These are phyloP conservation scores for Tetrapisispora namnaoensis DNA, from an alignment of 805 yeast genomes.

Conservation along the genomic window DNA sequence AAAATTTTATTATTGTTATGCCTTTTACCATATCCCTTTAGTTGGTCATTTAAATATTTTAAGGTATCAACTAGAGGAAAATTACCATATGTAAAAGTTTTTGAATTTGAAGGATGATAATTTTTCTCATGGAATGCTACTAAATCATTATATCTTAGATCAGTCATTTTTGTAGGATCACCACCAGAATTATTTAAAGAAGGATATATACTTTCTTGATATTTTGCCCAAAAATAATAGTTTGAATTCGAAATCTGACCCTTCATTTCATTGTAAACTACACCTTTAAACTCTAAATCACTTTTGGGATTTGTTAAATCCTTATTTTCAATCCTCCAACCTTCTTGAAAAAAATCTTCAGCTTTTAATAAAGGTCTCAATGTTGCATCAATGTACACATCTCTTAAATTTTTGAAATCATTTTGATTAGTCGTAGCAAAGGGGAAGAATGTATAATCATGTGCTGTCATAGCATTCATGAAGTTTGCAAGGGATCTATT, in stretches of 20 bases:
- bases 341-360: conserved; percentile 88
- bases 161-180: conserved; percentile 74
- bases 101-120: conserved; percentile 87
- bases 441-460: conserved; percentile 91
- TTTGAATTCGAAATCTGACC: conserved; percentile 89
- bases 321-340: conserved; percentile 88
- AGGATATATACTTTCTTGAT: conserved; percentile 76
- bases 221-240: conserved; percentile 75
- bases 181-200: conserved; percentile 88
- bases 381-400: conserved; percentile 81
- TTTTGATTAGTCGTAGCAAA: conserved; percentile 84
- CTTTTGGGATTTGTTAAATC: conserved; percentile 45
- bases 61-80: conserved; percentile 56
- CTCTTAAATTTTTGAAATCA: conserved; percentile 76
- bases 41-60: conserved; percentile 42
- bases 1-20: conserved; percentile 13
- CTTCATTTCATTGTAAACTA: conserved; percentile 96
- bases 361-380: conserved; percentile 67
- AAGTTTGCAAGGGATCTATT: conserved; percentile 89
- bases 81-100: conserved; percentile 80
- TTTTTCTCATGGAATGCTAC: conserved; percentile 61
- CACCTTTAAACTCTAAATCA: conserved; percentile 79
- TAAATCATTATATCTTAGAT: conserved; percentile 63
- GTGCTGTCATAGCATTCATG: conserved; percentile 99
- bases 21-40: conserved; percentile 45